A percentile compares a stretch with the other conserved stretches of the same genome.
Conservation (phyloP, 306 rosid species). For the Ammopiptanthus mongolicus region DNA sequence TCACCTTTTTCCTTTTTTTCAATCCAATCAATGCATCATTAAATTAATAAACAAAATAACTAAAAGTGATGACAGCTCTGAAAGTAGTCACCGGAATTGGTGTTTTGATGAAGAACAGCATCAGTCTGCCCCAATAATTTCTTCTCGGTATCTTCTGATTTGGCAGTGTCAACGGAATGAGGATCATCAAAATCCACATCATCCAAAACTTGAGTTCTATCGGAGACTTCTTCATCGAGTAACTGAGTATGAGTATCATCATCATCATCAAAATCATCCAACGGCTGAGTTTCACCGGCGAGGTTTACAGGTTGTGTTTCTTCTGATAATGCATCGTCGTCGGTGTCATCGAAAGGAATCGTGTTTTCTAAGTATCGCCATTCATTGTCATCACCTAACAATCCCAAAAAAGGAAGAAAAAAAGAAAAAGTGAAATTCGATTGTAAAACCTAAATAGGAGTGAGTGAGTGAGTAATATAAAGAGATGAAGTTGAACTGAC, state of each 20-base stretch:
- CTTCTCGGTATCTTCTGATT: constrained; percentile 14
- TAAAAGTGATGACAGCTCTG: background rate
- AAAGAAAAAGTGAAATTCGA: background rate
- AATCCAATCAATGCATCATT: background rate
- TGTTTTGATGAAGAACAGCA: background rate
- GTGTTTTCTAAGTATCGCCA: constrained; percentile 29
- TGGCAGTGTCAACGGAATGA: background rate
- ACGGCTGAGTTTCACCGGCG: constrained; percentile 38
- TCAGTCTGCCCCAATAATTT: constrained; percentile 16
- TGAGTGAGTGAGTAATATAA: background rate
- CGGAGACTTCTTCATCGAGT: constrained; percentile 35
- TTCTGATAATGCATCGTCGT: constrained; percentile 32
- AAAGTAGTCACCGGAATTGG: constrained; percentile 22
- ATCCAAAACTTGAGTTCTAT: constrained; percentile 50
- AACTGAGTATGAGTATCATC: constrained; percentile 39
- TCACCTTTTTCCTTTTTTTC: background rate
- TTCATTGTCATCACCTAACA: constrained; percentile 33
- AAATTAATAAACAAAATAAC: background rate
- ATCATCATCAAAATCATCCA: constrained; percentile 35
- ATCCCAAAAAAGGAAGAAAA: background rate
- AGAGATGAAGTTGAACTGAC: background rate
- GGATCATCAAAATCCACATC: constrained; percentile 28
- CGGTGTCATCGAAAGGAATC: constrained; percentile 27
- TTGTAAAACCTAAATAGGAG: background rate
- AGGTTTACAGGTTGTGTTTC: constrained; percentile 46